A percentile compares a stretch with the other conserved stretches of the same genome.
Evolutionary conservation across 2,329 filamentous ascomycete genomes (phyloP).

Genomic region (Cyanodermella asteris): DNA sequence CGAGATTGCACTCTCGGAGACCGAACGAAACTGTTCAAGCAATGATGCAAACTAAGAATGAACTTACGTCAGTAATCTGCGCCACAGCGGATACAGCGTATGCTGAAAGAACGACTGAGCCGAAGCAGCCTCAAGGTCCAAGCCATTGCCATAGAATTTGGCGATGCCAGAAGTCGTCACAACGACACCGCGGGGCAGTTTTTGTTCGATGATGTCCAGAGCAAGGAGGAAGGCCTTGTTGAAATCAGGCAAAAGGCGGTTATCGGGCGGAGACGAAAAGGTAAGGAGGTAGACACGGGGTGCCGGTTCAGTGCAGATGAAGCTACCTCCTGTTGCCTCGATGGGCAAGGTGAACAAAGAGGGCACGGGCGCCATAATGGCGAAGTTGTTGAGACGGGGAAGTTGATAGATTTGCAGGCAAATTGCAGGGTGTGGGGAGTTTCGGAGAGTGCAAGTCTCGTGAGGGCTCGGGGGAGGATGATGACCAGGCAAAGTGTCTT

Average conservation of each 20-base stretch:
- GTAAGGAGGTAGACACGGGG: slow-evolving; percentile 49
- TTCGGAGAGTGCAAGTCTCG: no score
- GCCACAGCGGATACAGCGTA: slow-evolving; percentile 42
- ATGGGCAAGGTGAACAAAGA: slow-evolving; percentile 40
- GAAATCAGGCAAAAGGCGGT: slow-evolving; percentile 48
- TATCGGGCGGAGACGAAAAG: slow-evolving; percentile 50
- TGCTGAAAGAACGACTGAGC: slow-evolving; percentile 39
- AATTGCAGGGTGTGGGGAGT: no score
- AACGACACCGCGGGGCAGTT: slow-evolving; percentile 47
- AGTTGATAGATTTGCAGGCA: no score
- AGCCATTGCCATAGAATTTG: slow-evolving; percentile 68
- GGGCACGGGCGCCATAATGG: slow-evolving; percentile 7
- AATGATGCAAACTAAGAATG: background rate
- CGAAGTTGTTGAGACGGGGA: no score
- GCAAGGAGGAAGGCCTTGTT: slow-evolving; percentile 45
- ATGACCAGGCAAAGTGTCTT: no score
- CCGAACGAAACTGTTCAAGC: background rate
- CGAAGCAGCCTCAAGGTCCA: slow-evolving; percentile 46
- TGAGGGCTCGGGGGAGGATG: no score
- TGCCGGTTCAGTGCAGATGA: slow-evolving; percentile 40
- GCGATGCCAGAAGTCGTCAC: slow-evolving; percentile 52
- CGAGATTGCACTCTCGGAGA: no score
- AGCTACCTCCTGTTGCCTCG: slow-evolving; percentile 26
- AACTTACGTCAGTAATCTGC: slow-evolving; percentile 35
- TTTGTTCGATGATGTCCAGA: slow-evolving; percentile 52